Percentiles rank a stretch among this genome's conserved stretches.
Evolutionary conservation across 2,329 filamentous ascomycete genomes (phyloP).

Genomic region (Alternaria triticimaculans): DNA sequence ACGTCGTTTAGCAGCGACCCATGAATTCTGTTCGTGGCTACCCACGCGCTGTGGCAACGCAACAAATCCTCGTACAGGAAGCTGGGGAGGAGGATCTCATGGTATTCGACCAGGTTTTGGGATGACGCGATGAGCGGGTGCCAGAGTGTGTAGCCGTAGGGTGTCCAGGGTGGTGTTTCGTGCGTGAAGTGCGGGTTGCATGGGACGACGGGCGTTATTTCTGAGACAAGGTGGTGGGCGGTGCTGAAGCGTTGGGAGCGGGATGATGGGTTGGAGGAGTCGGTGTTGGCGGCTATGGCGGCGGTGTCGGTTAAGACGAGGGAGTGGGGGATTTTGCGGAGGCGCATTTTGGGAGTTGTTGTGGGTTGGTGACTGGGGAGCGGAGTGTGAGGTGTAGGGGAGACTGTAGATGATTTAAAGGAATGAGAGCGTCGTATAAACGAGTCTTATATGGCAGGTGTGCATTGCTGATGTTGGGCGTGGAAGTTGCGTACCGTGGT

Average conservation of each 20-base stretch:
- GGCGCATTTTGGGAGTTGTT: neutral
- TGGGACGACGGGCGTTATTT: constrained; percentile 16
- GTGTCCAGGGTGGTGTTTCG: constrained; percentile 22
- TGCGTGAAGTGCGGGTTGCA: constrained; percentile 16
- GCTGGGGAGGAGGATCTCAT: constrained; percentile 14
- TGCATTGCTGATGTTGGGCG: neutral
- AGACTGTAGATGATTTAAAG: neutral
- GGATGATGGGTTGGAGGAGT: constrained; percentile 8
- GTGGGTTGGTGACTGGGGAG: neutral
- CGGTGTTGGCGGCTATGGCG: neutral
- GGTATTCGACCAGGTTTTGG: constrained; percentile 39
- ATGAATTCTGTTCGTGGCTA: neutral
- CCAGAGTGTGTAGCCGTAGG: constrained; percentile 54
- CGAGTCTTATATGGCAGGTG: neutral
- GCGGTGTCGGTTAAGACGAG: constrained; percentile 2
- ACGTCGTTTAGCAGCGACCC: neutral
- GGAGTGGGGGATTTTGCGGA: constrained; percentile 15
- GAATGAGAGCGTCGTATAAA: too few relatives aligned
- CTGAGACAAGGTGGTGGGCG: constrained; percentile 7
- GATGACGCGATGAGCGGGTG: constrained; percentile 49
- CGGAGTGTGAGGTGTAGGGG: neutral
- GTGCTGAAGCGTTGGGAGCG: constrained; percentile 23
- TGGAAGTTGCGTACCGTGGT: neutral
- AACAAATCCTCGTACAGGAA: constrained; percentile 44
- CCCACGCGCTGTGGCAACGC: constrained; percentile 13